Evolutionary conservation across 2,329 filamentous ascomycete genomes (phyloP).

Genomic region (Lojkania enalia): DNA sequence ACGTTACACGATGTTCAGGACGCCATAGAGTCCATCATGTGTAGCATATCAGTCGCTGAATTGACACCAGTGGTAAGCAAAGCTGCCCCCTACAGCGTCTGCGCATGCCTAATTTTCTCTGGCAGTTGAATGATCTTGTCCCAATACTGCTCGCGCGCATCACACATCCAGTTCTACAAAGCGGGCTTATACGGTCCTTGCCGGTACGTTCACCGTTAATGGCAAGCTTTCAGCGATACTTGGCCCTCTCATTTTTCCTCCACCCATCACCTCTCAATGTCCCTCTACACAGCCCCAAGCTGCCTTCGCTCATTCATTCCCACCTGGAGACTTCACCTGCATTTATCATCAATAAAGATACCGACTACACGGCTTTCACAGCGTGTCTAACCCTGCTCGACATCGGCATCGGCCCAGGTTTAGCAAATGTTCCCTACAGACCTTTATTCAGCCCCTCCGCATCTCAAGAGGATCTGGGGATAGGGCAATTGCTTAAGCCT

Average conservation of each 20-base stretch:
- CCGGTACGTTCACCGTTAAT: conserved; percentile 56
- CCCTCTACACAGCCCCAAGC: conserved; percentile 26
- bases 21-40: conserved; percentile 37
- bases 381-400: conserved; percentile 71
- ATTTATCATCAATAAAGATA: conserved; percentile 59
- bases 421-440: conserved; percentile 34
- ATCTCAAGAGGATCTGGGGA: conserved; percentile 26
- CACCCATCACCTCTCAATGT: conserved; percentile 27
- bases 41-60: conserved; percentile 27
- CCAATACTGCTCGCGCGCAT: conserved; percentile 42
- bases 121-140: conserved; percentile 34
- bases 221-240: conserved; percentile 65
- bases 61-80: conserved; percentile 26
- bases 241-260: conserved; percentile 69
- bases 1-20: conserved; percentile 30
- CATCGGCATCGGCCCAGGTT: conserved; percentile 71
- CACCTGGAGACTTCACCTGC: conserved; percentile 44
- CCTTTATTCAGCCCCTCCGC: conserved; percentile 31
- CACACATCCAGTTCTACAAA: conserved; percentile 56
- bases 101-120: conserved; percentile 11
- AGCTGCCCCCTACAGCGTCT: conserved; percentile 13
- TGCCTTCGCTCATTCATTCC: conserved; percentile 26
- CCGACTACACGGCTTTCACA: conserved; percentile 70
- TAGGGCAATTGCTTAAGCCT: conserved; percentile 15
- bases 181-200: conserved; percentile 62